Base-by-base conservation (phyloP, 2,329 filamentous ascomycete genomes). In the Penicillium sumatraense region DNA sequence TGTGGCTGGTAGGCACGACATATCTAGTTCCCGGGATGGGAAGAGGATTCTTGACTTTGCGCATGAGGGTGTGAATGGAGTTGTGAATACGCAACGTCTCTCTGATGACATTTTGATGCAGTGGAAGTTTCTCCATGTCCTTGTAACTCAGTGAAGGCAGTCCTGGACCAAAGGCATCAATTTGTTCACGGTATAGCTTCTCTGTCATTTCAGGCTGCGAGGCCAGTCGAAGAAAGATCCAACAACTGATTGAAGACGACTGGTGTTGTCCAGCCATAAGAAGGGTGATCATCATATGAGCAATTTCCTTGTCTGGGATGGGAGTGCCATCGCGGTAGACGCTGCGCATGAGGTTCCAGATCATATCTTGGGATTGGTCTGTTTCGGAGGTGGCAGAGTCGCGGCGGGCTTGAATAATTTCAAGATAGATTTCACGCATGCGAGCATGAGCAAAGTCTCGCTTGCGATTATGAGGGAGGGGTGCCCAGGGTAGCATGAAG, bases 231-330 rank as follows among this genome's bases (percentile, higher is more conserved):
- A 93, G 81, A 63, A 93, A 76, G 61, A 91, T 90, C 89, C 89
- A 93, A 8, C 87, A 82, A 63, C 86, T 86, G n/a, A 88, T 89
- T 0, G 89, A 87, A 5, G 89, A 88, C 0, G 89, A 92, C 1
- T 88, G 89, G 76, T 93, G 90, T 69, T 95, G 90, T 48, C 90
- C 90, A 10, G 87, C 90, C 89, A 95, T 93, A 49, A 93, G 82
- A 14, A 93, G 81, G 0, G 89, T 89, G 67, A 93, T 93, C 90
- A 93, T 92, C 81, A 93, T 90, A 73, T 91, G 87, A 0, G 89
- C 89, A 49, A 93, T 85, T 69, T 93, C 89, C 62, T 86, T 82
- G 70, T 93, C 89, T 0, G 89, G 86, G 1, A 93, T 75, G 0
- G 80, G 75, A 10, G 78, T 81, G 44, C 90, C 89, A 63, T 90